Base-by-base conservation (phyloP, 441 rosid genomes). In the Omphalea diandra region DNA sequence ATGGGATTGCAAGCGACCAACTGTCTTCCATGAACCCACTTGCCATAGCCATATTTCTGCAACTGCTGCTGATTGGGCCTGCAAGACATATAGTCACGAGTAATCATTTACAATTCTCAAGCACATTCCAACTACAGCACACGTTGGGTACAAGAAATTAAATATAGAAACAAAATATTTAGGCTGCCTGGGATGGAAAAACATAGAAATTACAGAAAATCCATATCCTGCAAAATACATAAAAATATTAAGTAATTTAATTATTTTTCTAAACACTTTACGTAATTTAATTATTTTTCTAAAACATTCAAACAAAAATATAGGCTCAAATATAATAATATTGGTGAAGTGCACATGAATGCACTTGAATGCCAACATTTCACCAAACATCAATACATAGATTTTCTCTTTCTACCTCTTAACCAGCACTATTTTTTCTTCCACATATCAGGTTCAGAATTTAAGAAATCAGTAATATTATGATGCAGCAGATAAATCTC, bases 1-100 rank as follows among this genome's bases (percentile, higher is more conserved):
- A 86, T 89, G 99, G 67, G 99, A 88, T 78, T 88, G 92, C 87
- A 95, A 77, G 54, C 87, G 88, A 65, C 93, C 92, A 54, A 89
- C 85, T 60, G 89, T 84, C 82, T 90, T 95, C 98, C 99, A 95
- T 14, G 95, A 83, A 72, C 98, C 95, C 69, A 89, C 96, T 80
- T 89, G 84, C 99, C 93, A 94, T 26, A 89, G 77, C 97, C 94
- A 90, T 85, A 94, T 89, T 66, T 94, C 97, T 5, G 99, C 98
- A 71, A 85, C 94, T 64, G 88, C 14, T 29, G 85, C 84, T 62
- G 97, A 86, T 58, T 90, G 96, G 38, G 93, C 99, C 98, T 94
- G 83, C 71, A 83, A 69, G 65, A 74, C 8, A 66, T 22, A 22
- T 10, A 40, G 29, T n/a, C 40, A 63, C 58, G 32, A 68, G 22